phyloP scores from a whole-genome alignment of 2,329 filamentous ascomycete species.

The Diaporthe sp. region DNA sequence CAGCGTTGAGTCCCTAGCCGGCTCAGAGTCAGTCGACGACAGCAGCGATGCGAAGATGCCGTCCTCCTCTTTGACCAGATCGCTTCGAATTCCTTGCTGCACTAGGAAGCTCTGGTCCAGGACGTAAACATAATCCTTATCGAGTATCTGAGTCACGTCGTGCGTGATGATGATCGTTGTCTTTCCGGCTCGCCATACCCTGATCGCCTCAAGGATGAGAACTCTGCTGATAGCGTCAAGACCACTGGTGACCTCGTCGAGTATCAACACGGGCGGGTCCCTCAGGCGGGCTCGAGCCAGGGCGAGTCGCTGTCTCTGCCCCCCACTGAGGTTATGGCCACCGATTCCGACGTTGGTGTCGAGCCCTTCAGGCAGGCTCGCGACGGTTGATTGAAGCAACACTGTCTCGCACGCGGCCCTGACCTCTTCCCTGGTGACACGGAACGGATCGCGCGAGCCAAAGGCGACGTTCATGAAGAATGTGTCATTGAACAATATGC shows the following conservation, averaged over 20 bases:
- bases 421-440: conserved; percentile 68
- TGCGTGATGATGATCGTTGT: conserved; percentile 97
- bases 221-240: conserved; percentile 80
- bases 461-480: conserved; percentile 84
- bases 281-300: conserved; percentile 83
- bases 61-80: conserved; percentile 61
- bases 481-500: conserved; percentile 84
- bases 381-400: conserved; percentile 77
- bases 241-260: conserved; percentile 91
- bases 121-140: conserved; percentile 84
- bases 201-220: conserved; percentile 80
- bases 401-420: conserved; percentile 74
- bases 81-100: conserved; percentile 75
- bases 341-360: conserved; percentile 79
- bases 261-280: conserved; percentile 83
- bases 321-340: conserved; percentile 83
- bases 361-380: conserved; percentile 76
- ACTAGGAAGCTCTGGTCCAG: conserved; percentile 78
- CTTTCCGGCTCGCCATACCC: conserved; percentile 81
- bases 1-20: background rate
- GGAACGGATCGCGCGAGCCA: conserved; percentile 66
- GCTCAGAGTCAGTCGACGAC: conserved; percentile 42
- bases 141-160: conserved; percentile 81
- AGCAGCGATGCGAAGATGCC: conserved; percentile 63
- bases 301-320: conserved; percentile 85